These are phyloP conservation scores for Macrocystidia cucumis DNA, from an alignment of 1,284 basidiomycete genomes.

Conservation along the genomic window DNA sequence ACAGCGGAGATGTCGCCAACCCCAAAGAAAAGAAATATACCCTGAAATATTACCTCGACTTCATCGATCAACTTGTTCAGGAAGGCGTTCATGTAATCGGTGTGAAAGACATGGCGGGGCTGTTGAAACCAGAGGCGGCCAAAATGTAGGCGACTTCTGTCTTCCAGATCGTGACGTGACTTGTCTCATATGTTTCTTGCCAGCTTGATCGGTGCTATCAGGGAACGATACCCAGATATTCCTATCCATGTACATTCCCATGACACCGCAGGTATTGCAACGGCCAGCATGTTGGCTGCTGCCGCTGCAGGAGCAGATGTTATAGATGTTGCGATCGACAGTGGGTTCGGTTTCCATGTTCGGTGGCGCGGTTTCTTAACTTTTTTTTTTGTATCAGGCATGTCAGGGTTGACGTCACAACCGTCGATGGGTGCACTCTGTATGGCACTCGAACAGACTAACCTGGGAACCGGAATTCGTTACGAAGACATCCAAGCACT, in stretches of 20 bases:
- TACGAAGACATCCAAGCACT: conserved; percentile 97
- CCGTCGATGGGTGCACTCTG: conserved; percentile 98
- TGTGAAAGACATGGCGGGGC: conserved; percentile 99
- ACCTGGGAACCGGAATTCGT: conserved; percentile 92
- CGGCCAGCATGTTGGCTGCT: conserved; percentile 93
- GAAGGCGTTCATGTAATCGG: conserved; percentile 97
- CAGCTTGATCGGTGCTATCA: conserved; percentile 89
- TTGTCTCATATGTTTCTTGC: conserved; percentile 6
- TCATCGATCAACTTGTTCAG: conserved; percentile 88
- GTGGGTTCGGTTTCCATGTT: conserved; percentile 37
- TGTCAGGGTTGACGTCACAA: conserved; percentile 98
- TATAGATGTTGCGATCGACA: conserved; percentile 98
- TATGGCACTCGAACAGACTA: conserved; percentile 92
- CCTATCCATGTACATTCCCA: conserved; percentile 99
- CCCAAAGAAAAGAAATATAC: conserved; percentile 98
- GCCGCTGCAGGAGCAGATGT: conserved; percentile 97
- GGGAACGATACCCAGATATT: conserved; percentile 94
- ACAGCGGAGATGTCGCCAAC: conserved; percentile 96
- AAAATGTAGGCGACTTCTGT: conserved; percentile 50
- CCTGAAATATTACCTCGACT: conserved; percentile 95
- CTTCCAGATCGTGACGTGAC: too few species aligned
- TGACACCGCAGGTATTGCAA: conserved; percentile 97
- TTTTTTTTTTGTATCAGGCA: conserved; percentile 44
- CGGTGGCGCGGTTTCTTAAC: conserved; percentile 4
- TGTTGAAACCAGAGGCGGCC: conserved; percentile 94